phyloP scores from a whole-genome alignment of 495 filamentous ascomycete genomes.

The Penicillium paxilli region DNA sequence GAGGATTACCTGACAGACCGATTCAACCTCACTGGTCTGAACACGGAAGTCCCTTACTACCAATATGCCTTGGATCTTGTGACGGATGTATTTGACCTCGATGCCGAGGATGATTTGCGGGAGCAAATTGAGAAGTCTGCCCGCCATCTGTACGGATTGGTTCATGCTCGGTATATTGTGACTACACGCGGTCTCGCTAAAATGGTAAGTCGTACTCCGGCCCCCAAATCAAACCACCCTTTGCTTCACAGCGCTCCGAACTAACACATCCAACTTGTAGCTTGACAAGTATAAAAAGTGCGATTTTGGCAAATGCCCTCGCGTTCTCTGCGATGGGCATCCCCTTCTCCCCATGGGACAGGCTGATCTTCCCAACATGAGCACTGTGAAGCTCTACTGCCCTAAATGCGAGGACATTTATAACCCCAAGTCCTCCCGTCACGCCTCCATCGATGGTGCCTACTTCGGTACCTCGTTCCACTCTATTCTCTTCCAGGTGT shows the following conservation, averaged over 20 bases:
- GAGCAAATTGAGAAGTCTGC: constrained; percentile 98
- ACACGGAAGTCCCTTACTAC: constrained; percentile 97
- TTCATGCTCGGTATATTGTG: constrained; percentile 96
- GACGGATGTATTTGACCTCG: constrained; percentile 98
- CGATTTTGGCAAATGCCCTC: constrained; percentile 97
- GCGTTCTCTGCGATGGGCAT: constrained; percentile 88
- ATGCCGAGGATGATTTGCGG: constrained; percentile 96
- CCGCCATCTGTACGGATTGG: constrained; percentile 91
- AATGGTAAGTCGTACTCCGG: constrained; percentile 65
- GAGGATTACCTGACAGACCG: constrained; percentile 98
- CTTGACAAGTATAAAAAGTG: constrained; percentile 98
- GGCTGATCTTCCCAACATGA: constrained; percentile 78
- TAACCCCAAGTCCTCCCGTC: constrained; percentile 96
- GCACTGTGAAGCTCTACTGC: constrained; percentile 95
- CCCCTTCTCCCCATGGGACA: constrained; percentile 92
- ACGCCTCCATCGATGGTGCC: constrained; percentile 91
- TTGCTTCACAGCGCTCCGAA: constrained; percentile 9
- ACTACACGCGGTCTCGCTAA: constrained; percentile 92
- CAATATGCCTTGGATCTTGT: constrained; percentile 98
- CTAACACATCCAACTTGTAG: constrained; percentile 45
- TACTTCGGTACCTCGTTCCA: constrained; percentile 98
- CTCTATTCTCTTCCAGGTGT: constrained; percentile 98
- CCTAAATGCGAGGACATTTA: constrained; percentile 97
- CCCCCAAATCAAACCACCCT: background rate
- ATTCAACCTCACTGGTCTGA: constrained; percentile 96